Evolutionary conservation across 495 filamentous ascomycete species (phyloP).

Genomic region (Venustampulla echinocandica): DNA sequence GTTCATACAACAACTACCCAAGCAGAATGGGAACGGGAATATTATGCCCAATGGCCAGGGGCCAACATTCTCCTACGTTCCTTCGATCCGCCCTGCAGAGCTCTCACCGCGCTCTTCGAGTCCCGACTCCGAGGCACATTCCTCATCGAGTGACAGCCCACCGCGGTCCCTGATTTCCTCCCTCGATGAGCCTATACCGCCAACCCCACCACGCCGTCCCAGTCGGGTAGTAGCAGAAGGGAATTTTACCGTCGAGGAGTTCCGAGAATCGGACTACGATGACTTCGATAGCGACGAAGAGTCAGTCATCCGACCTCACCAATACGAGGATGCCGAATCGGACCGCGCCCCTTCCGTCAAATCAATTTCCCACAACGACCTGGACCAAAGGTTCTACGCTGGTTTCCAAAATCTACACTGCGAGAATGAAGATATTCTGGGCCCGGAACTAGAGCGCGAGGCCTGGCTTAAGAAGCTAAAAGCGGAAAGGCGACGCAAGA

Average conservation of each 20-base stretch:
- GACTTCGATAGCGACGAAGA: slow-evolving; percentile 16
- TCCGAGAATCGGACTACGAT: slow-evolving; percentile 17
- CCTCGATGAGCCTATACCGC: not conserved
- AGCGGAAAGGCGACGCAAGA: slow-evolving; percentile 26
- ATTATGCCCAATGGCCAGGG: slow-evolving; percentile 34
- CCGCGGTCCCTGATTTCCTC: slow-evolving; percentile 17
- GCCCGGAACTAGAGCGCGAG: slow-evolving; percentile 2
- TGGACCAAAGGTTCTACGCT: slow-evolving; percentile 8
- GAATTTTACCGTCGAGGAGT: slow-evolving; percentile 22
- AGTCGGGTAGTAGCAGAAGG: slow-evolving; percentile 9
- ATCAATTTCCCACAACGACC: slow-evolving; percentile 3
- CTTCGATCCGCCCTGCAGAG: slow-evolving; percentile 33
- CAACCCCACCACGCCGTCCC: slow-evolving; percentile 2
- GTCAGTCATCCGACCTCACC: slow-evolving; percentile 18
- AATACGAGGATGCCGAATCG: slow-evolving; percentile 23
- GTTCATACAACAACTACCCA: slow-evolving; percentile 1
- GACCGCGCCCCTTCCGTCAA: slow-evolving; percentile 13
- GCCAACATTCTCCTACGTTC: slow-evolving; percentile 33
- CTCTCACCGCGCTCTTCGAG: slow-evolving; percentile 43
- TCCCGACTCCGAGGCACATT: slow-evolving; percentile 23
- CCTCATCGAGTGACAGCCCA: slow-evolving; percentile 8
- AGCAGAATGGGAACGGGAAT: slow-evolving; percentile 2
- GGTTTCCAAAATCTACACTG: slow-evolving; percentile 12
- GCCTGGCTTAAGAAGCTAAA: slow-evolving; percentile 10
- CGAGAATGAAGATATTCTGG: slow-evolving; percentile 4